These are phyloP conservation scores for Laguncularia racemosa DNA, from an alignment of 345 rosid species.

Conservation along the genomic window DNA sequence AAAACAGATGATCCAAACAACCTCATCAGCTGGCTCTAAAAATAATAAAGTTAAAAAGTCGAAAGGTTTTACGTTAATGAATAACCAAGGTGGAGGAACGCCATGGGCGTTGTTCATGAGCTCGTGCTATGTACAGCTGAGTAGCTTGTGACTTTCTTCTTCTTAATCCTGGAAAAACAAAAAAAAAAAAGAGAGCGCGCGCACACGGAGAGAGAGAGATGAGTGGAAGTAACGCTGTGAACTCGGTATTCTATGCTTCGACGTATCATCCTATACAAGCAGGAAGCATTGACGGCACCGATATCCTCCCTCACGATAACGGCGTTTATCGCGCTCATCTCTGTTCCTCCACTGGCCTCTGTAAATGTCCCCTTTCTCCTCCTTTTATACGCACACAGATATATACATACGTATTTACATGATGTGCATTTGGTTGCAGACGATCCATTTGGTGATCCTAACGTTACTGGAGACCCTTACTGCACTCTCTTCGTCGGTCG, in stretches of 20 bases:
- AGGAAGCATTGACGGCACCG: constrained; percentile 95
- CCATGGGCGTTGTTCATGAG: too few relatives aligned
- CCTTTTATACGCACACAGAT: background rate
- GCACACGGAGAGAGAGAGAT: background rate
- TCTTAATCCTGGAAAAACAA: too few relatives aligned
- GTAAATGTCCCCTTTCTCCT: constrained; percentile 21
- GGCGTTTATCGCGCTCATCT: constrained; percentile 4
- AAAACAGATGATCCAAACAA: too few relatives aligned
- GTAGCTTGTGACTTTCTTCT: too few relatives aligned
- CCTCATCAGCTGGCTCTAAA: too few relatives aligned
- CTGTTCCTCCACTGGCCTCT: constrained; percentile 61
- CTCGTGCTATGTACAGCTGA: too few relatives aligned
- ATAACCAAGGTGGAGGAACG: too few relatives aligned
- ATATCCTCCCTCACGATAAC: constrained; percentile 66
- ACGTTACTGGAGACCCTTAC: constrained; percentile 64
- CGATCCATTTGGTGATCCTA: constrained; percentile 77
- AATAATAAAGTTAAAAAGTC: too few relatives aligned
- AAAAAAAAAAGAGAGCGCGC: too few relatives aligned
- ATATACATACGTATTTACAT: too few relatives aligned
- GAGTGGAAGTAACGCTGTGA: constrained; percentile 15
- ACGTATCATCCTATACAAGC: constrained; percentile 95
- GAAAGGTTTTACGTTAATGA: too few relatives aligned
- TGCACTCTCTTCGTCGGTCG: constrained; percentile 76
- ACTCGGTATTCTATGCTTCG: constrained; percentile 77
- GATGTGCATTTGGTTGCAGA: constrained; percentile 26